These are phyloP conservation scores for Aspergillus texensis DNA, from an alignment of 2,329 filamentous ascomycete species.

Conservation along the genomic window DNA sequence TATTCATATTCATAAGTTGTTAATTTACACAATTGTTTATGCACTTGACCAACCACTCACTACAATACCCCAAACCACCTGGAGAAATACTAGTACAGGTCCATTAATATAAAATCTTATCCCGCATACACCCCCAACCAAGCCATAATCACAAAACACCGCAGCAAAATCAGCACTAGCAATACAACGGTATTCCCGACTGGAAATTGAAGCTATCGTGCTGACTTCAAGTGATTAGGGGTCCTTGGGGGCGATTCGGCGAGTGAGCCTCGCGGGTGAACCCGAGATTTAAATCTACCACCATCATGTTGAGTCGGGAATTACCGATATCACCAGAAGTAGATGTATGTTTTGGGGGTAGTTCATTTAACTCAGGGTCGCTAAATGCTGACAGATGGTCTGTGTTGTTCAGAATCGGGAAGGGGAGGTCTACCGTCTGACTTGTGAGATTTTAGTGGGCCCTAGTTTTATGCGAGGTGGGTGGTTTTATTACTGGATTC, in stretches of 20 bases:
- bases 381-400: neutral
- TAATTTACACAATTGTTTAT: no score
- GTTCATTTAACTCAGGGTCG: neutral
- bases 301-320: neutral
- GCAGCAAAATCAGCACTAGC: neutral
- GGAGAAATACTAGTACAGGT: neutral
- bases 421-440: neutral
- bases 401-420: neutral
- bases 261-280: no score
- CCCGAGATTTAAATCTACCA: neutral
- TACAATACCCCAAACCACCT: no score
- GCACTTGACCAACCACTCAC: no score
- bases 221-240: no score
- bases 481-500: neutral
- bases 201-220: no score
- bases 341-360: neutral
- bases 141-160: neutral
- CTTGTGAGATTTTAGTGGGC: neutral
- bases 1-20: no score
- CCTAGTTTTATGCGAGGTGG: neutral
- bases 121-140: neutral
- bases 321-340: neutral
- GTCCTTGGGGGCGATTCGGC: no score
- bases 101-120: neutral
- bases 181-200: no score